Evolutionary conservation across 768 basidiomycete species (phyloP).

Genomic region (Auricularia sp.): DNA sequence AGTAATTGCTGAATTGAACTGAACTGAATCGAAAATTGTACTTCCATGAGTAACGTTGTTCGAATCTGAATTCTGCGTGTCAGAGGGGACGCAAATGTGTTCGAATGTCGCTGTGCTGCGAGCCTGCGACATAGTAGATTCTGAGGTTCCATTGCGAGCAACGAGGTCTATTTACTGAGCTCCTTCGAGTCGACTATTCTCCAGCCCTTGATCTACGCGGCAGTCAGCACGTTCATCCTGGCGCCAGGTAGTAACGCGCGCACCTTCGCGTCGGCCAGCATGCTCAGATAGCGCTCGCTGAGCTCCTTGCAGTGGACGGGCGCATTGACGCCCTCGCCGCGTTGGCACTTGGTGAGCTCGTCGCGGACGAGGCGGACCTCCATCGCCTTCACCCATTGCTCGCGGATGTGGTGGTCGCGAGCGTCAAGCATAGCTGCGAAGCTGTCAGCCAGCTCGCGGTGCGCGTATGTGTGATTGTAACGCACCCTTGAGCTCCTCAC

Average conservation of each 20-base stretch:
- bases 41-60: too few species aligned
- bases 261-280: conserved; percentile 76
- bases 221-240: conserved; percentile 4
- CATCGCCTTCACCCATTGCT: conserved; percentile 93
- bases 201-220: conserved; percentile 64
- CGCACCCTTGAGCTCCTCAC: background rate
- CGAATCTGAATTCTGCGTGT: too few species aligned
- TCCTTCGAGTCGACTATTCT: background rate
- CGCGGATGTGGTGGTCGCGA: conserved; percentile 69
- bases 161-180: background rate
- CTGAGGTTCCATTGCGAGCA: too few species aligned
- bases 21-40: too few species aligned
- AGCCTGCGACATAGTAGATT: too few species aligned
- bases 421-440: conserved; percentile 11
- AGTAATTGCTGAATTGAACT: too few species aligned
- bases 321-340: conserved; percentile 84
- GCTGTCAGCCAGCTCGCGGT: background rate
- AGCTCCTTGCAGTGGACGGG: conserved; percentile 83
- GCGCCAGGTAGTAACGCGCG: conserved; percentile 19
- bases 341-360: conserved; percentile 83
- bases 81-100: too few species aligned
- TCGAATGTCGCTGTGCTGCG: too few species aligned
- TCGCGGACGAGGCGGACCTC: conserved; percentile 81
- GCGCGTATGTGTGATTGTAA: background rate
- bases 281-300: conserved; percentile 67